Conservation (phyloP, 805 yeast genomes). For the Spathaspora gorwiae region DNA sequence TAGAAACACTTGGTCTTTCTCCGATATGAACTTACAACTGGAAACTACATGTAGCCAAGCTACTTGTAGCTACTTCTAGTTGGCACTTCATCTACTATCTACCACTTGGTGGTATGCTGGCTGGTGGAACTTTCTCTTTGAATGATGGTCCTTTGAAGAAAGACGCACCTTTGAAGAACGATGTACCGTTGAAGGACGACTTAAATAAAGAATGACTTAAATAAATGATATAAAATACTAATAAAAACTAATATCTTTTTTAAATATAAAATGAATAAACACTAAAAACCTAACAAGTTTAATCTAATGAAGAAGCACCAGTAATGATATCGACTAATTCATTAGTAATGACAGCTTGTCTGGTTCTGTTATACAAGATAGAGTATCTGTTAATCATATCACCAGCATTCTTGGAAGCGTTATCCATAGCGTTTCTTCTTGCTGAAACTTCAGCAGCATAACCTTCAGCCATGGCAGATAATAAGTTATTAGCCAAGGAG, state of each 20-base stretch:
- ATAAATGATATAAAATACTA: too few relatives aligned
- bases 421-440: conserved; percentile 99
- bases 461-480: conserved; percentile 94
- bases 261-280: conserved; percentile 1
- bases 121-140: too few relatives aligned
- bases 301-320: conserved; percentile 98
- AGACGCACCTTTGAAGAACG: too few relatives aligned
- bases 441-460: conserved; percentile 97
- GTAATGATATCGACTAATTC: conserved; percentile 99
- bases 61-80: too few relatives aligned
- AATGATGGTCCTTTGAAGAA: too few relatives aligned
- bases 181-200: too few relatives aligned
- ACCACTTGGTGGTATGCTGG: too few relatives aligned
- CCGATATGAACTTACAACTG: too few relatives aligned
- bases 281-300: conserved; percentile 14
- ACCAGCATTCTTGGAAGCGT: conserved; percentile 99
- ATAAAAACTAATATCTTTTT: not conserved
- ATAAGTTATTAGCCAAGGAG: conserved; percentile 83
- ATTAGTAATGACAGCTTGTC: conserved; percentile 99
- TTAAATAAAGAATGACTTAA: too few relatives aligned
- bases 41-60: too few relatives aligned
- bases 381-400: conserved; percentile 97
- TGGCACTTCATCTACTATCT: too few relatives aligned
- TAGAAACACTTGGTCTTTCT: too few relatives aligned
- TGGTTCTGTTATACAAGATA: conserved; percentile 97